Conservation (phyloP, 495 filamentous ascomycete genomes). For the Friedmanniomyces simplex region DNA sequence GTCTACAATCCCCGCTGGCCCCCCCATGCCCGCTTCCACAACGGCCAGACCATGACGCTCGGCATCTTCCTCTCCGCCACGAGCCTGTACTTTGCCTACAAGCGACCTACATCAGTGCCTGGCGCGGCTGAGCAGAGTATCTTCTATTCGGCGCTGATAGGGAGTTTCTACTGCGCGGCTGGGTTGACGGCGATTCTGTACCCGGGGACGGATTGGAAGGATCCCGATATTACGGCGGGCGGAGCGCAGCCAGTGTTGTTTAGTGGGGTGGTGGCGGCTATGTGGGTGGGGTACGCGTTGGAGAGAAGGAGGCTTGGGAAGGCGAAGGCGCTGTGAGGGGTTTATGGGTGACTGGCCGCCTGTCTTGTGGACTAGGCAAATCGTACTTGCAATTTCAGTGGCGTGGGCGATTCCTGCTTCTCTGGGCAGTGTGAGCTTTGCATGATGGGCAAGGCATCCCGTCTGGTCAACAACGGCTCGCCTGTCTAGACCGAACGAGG, state of each 20-base stretch:
- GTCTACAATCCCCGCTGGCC: conserved; percentile 29
- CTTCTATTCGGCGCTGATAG: conserved; percentile 6
- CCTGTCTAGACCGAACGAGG: too few species aligned
- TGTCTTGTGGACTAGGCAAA: too few species aligned
- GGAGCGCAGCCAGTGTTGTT: conserved; percentile 6
- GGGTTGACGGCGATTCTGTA: conserved; percentile 15
- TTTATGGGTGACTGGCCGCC: not conserved
- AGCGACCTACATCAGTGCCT: not conserved
- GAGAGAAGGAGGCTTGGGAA: conserved; percentile 1
- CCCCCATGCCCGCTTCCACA: conserved; percentile 24
- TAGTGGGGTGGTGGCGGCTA: not conserved
- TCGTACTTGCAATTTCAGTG: too few species aligned
- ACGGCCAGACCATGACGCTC: conserved; percentile 27
- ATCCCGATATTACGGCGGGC: not conserved
- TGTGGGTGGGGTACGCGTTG: conserved; percentile 12
- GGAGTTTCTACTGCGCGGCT: conserved; percentile 13
- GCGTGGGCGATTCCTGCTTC: too few species aligned
- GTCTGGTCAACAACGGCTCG: too few species aligned
- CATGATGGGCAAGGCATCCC: too few species aligned
- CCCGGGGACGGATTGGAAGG: conserved; percentile 15
- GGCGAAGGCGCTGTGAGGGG: not conserved
- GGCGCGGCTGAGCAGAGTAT: not conserved
- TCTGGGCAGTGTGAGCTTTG: too few species aligned
- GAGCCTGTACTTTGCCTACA: conserved; percentile 7
- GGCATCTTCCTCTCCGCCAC: conserved; percentile 1